phyloP scores from a whole-genome alignment of 192 early-diverging fungal species.

The Paraglomus occultum region DNA sequence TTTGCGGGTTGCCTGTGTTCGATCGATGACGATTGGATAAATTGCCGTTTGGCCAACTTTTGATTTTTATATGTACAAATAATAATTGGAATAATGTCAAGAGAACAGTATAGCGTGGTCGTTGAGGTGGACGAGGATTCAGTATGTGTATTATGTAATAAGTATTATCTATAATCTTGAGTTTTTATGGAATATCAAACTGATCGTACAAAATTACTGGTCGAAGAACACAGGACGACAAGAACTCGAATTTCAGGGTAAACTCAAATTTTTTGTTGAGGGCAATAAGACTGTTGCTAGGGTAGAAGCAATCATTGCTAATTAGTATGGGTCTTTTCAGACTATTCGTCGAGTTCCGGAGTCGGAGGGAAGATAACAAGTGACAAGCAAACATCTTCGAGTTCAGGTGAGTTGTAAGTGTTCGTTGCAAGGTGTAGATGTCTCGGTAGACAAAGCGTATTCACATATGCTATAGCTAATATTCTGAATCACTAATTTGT shows the following conservation, averaged over 20 bases:
- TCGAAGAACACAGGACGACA: not conserved
- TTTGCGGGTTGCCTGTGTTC: too few species aligned
- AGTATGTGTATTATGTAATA: not conserved
- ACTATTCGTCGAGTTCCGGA: constrained; percentile 28
- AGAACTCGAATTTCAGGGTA: constrained; percentile 50
- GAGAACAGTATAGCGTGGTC: constrained; percentile 45
- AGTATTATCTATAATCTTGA: not conserved
- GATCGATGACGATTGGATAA: too few species aligned
- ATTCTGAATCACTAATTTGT: not conserved
- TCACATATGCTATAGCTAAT: not conserved
- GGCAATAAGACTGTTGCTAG: not conserved
- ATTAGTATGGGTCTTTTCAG: not conserved
- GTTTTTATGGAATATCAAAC: not conserved
- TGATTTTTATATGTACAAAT: too few species aligned
- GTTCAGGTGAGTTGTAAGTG: constrained; percentile 5
- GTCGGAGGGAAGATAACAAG: constrained; percentile 29
- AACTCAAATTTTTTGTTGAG: not conserved
- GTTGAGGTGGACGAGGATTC: constrained; percentile 49
- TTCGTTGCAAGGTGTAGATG: too few species aligned
- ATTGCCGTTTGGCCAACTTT: too few species aligned
- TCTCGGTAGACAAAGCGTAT: not conserved
- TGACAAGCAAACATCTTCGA: constrained; percentile 14
- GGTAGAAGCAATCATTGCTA: not conserved
- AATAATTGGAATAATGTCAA: constrained; percentile 32
- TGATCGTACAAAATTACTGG: not conserved